phyloP scores from a whole-genome alignment of 176 grass and related monocot species.

The Ananas comosus region DNA sequence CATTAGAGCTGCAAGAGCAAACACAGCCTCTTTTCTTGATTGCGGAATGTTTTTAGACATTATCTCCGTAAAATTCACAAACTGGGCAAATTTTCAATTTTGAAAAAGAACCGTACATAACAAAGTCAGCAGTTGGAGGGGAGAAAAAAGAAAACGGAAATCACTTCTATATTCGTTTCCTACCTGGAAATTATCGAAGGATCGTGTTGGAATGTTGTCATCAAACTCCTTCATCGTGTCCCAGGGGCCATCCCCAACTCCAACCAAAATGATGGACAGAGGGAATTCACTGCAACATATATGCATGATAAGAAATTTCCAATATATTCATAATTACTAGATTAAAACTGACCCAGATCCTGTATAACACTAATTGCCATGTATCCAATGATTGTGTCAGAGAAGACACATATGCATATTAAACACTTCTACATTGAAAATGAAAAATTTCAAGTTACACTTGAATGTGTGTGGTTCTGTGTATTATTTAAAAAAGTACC shows the following conservation, averaged over 20 bases:
- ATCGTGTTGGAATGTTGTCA: constrained; percentile 41
- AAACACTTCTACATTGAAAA: constrained; percentile 9
- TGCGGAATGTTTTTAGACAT: constrained; percentile 27
- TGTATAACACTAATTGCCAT: background rate
- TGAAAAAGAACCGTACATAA: background rate
- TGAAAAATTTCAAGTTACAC: background rate
- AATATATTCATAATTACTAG: background rate
- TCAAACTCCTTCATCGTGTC: constrained; percentile 43
- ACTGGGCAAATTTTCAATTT: constrained; percentile 16
- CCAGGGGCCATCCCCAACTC: constrained; percentile 50
- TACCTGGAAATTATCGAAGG: constrained; percentile 51
- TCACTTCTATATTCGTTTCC: background rate
- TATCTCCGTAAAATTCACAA: constrained; percentile 42
- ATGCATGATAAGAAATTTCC: background rate
- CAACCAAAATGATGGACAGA: constrained; percentile 41
- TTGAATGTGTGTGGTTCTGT: background rate
- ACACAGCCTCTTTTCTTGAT: constrained; percentile 29
- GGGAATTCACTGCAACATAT: constrained; percentile 30
- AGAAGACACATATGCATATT: constrained; percentile 3
- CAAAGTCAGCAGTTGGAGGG: background rate
- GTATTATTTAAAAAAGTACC: background rate
- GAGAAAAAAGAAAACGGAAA: background rate
- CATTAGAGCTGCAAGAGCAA: constrained; percentile 44
- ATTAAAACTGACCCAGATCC: background rate
- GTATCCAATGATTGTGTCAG: background rate